These are phyloP conservation scores for Quercus variabilis DNA, from an alignment of 306 rosid genomes.

Conservation along the genomic window DNA sequence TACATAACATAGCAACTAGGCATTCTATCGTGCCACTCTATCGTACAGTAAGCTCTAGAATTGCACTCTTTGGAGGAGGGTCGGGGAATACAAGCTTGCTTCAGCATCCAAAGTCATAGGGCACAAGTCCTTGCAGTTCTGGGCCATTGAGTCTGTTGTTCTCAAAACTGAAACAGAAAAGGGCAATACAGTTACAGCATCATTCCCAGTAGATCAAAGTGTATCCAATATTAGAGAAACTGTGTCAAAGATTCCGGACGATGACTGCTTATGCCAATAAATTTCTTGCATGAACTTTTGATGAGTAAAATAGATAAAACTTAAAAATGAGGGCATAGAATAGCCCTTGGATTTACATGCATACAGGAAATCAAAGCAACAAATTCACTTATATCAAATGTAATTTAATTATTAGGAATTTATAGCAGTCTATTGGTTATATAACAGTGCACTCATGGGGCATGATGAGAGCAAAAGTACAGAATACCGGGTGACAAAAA, in stretches of 20 bases:
- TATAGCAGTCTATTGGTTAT: too few species aligned
- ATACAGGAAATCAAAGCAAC: too few species aligned
- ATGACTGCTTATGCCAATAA: neutral
- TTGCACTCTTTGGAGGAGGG: conserved; percentile 1
- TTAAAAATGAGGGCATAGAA: neutral
- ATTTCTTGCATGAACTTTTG: neutral
- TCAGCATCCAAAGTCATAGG: conserved; percentile 91
- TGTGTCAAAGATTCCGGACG: neutral
- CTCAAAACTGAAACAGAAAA: conserved; percentile 53
- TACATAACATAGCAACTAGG: conserved; percentile 5
- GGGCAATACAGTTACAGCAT: neutral
- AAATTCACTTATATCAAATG: too few species aligned
- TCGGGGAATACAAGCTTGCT: conserved; percentile 6
- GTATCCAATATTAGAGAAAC: neutral
- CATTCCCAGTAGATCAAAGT: neutral
- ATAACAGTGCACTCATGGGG: too few species aligned
- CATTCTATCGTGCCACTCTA: conserved; percentile 16
- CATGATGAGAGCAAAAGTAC: neutral
- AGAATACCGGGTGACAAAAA: neutral
- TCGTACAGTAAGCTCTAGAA: conserved; percentile 9
- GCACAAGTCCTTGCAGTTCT: conserved; percentile 78
- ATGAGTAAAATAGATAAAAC: neutral
- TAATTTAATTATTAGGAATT: too few species aligned
- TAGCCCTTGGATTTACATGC: too few species aligned
- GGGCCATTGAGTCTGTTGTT: conserved; percentile 82